Base-by-base conservation (phyloP, 2,329 filamentous ascomycete species). In the Sporothrix inflata region DNA sequence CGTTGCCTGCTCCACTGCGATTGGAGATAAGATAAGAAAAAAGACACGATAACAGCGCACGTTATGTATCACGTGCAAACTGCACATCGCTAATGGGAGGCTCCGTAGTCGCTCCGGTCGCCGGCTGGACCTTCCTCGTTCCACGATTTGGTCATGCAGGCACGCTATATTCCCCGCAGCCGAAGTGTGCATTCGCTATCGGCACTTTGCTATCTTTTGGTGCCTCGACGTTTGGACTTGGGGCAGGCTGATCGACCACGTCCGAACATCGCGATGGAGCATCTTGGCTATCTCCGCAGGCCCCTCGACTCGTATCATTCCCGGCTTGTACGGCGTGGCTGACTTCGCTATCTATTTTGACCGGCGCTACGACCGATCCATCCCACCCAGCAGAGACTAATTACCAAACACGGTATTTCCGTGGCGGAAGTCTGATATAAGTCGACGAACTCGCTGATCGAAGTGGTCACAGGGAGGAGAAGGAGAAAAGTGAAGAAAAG, bases 191-290 rank as follows among this genome's bases (percentile, higher is more conserved):
- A 49, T 51, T 70, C 69, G 57, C 42, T 49, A 51, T 70, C 69
- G 57, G 69, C n/a, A 42, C 57, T 70, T 60, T 63, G n/a, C 67
- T 70, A 53, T 71, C 53, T 47, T 34, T 34, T 57, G 6, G 14
- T 27, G 16, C 42, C 45, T 65, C 3, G 55, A 19, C 34, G 9
- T 47, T 30, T 47, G 42, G 66, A 40, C 30, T 16, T 42, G 16
- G 24, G 12, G 21, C 24, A 49, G 60, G 60, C 19, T 27, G 65
- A 38, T 40, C 65, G 9, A 24, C 65, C 27, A 53, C 27, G 16
- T 47, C 40, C 42, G 63, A 45, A 14, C 24, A 66, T 49, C 42
- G 63, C 42, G 8, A 49, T 49, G 63, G 40, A 19, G 34, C n/a
- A 53, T 38, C 27, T 67, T 53, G 24, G 45, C 45, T 67, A 38